Base-by-base conservation (phyloP, 1,284 basidiomycete genomes). In the Ustanciosporium gigantosporum region DNA sequence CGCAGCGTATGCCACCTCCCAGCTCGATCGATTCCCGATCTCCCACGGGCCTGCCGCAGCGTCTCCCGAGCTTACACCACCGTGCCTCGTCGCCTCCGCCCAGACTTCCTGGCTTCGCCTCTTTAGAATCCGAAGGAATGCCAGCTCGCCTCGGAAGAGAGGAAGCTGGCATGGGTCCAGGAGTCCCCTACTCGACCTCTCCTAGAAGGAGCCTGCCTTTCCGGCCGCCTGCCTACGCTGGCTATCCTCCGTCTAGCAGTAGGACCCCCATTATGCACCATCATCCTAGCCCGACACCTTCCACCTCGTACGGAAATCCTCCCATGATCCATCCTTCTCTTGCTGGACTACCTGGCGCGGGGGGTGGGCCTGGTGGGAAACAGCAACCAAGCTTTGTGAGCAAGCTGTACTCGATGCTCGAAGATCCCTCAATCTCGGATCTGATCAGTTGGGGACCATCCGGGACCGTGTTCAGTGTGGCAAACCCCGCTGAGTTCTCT, bases 371-470 rank as follows among this genome's bases (percentile, higher is more conserved):
- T 0, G 61, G 60, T 25, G 60, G 65, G 8, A 73, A 72, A 42
- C 71, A 73, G 46, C 71, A 73, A 31, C 71, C 66, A 3, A 62
- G 57, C 40, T 73, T 73, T 25, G 68, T 73, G 15, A 61, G 55
- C 47, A 73, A 73, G 38, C 53, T 73, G 31, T 73, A 73, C 41
- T 66, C 71, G 25, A 73, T 73, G 68, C 65, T 73, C n/a, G 69
- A 73, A 43, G 70, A 73, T 32, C 50, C 61, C 2, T 56, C 64
- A 8, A 74, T 70, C 27, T 44, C 49, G 23, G 53, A 71, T 16
- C 47, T 74, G 38, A 74, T 72, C 48, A 47, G 50, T 24, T 74
- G 71, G 71, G 67, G 58, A 4, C 57, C 59, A 3, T 49, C 47
- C 4, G 71, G 71, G 8, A 66, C 65, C 23, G 66, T 62, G 14